Conservation (phyloP, 306 rosid species). For the Vigna nakashimae region DNA sequence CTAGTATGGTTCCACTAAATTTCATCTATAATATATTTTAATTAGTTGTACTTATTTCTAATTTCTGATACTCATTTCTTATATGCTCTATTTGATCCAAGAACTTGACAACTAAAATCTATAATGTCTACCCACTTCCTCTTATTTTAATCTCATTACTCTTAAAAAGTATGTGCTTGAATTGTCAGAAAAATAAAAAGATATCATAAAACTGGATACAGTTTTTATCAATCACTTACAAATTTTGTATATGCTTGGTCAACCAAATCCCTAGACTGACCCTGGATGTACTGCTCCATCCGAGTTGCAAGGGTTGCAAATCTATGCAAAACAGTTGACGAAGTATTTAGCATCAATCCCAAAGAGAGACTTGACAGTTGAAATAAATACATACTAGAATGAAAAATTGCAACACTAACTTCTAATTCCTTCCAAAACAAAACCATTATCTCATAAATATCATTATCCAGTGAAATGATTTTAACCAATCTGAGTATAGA, state of each 20-base stretch:
- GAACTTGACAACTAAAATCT: constrained; percentile 13
- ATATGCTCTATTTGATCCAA: not conserved
- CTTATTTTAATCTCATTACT: constrained; percentile 1
- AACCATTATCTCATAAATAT: constrained; percentile 20
- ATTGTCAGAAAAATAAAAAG: constrained; percentile 19
- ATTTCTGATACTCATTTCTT: not conserved
- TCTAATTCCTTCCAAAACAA: constrained; percentile 27
- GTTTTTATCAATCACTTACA: constrained; percentile 58
- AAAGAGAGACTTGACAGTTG: constrained; percentile 20
- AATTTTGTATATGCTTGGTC: constrained; percentile 98
- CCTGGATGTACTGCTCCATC: constrained; percentile 99
- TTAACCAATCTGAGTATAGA: not conserved
- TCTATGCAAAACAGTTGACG: constrained; percentile 54
- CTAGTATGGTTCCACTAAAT: not conserved
- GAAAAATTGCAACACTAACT: constrained; percentile 16
- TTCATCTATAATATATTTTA: not conserved
- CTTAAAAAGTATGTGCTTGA: constrained; percentile 26
- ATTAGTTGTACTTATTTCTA: not conserved
- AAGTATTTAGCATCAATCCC: constrained; percentile 36
- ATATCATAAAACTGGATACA: constrained; percentile 32
- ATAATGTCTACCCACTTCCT: not conserved
- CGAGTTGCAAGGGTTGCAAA: constrained; percentile 97
- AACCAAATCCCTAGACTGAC: constrained; percentile 99
- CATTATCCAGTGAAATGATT: constrained; percentile 12
- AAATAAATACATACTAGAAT: constrained; percentile 25